Evolutionary conservation across 73 alveolate genomes (phyloP), one percentile per base, ranked within the genome.

Genomic region (Uronychia setigera): DNA sequence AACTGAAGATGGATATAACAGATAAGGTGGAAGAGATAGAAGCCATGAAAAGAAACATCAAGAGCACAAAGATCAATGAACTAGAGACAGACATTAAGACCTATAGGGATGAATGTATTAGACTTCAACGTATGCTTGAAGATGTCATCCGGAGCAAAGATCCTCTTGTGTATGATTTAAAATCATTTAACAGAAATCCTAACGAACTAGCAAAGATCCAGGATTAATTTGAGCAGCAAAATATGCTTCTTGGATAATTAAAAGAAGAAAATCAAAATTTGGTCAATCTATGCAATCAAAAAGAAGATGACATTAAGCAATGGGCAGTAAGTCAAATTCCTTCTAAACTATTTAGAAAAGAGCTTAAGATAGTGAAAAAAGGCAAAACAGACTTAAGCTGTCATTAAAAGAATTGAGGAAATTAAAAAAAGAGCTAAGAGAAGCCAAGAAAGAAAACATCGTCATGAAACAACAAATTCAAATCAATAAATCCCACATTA

Each of bases 31-130:
- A 89, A n/a, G 97, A 92, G 32, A 35, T 60, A 26, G 86, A 85
- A 74, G 26, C 58, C 33, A 82, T 92, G 29, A 92, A 85, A 79
- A 85, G 91, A 59, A 59, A 86, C 60, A 59, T 91, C 59, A 92
- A 91, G 82, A 32, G 86, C 33, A 92, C 97, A 1, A 92, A 82
- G 74, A 80, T 76, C 0, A 82, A 59, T 0, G 97, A 92, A 76
- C 29, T 89, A 11, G 97, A 92, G 32, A 88, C 85, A 0, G 97
- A 92, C 79, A 79, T 89, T 77, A 89, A 89, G 74, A 29, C 76
- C 77, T 92, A 88, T 74, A 79, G 86, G 13, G 97, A 92, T 75
- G 97, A 92, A 58, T 92, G 97, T 80, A 80, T 89, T 1, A 78
- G 97, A 60, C 93, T 92, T 31, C 77, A 90, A 76, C 89, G 76